Evolutionary conservation across 1,284 basidiomycete species (phyloP).

Genomic region (Malassezia dermatis): DNA sequence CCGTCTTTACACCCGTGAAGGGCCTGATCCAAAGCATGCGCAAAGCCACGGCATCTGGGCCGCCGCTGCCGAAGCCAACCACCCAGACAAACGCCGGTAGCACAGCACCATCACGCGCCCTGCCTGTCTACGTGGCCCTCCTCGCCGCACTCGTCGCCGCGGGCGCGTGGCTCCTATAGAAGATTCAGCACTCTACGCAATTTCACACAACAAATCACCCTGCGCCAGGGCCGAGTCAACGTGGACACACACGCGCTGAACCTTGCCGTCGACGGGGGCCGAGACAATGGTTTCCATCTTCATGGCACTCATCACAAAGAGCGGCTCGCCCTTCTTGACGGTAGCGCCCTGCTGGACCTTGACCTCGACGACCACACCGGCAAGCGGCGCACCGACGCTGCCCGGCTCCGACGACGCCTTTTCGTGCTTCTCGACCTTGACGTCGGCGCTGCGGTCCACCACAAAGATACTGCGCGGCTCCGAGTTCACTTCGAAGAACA

Average conservation of each 20-base stretch:
- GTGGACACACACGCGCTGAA: conserved; percentile 76
- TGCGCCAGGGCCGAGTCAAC: conserved; percentile 69
- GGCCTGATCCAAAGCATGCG: conserved; percentile 5
- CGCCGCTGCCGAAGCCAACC: not conserved
- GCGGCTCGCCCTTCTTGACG: conserved; percentile 92
- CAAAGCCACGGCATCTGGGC: not conserved
- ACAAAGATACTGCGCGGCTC: conserved; percentile 54
- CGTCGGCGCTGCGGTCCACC: conserved; percentile 88
- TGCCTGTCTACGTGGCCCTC: not conserved
- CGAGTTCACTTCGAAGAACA: conserved; percentile 72
- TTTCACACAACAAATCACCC: conserved; percentile 74
- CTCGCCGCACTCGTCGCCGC: not conserved
- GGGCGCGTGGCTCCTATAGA: not conserved
- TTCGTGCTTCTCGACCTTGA: conserved; percentile 80
- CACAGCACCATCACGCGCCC: not conserved
- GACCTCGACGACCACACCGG: conserved; percentile 94
- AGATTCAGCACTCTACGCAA: conserved; percentile 37
- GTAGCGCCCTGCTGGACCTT: conserved; percentile 91
- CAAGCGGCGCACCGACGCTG: conserved; percentile 69
- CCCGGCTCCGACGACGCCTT: conserved; percentile 87
- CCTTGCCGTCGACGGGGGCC: conserved; percentile 84
- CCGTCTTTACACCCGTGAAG: conserved; percentile 6
- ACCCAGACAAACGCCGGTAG: not conserved
- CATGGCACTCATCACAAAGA: conserved; percentile 55
- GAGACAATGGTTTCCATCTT: conserved; percentile 80